Base-by-base conservation (phyloP, 2,329 filamentous ascomycete genomes). In the Teratosphaeria pseudoeucalypti region DNA sequence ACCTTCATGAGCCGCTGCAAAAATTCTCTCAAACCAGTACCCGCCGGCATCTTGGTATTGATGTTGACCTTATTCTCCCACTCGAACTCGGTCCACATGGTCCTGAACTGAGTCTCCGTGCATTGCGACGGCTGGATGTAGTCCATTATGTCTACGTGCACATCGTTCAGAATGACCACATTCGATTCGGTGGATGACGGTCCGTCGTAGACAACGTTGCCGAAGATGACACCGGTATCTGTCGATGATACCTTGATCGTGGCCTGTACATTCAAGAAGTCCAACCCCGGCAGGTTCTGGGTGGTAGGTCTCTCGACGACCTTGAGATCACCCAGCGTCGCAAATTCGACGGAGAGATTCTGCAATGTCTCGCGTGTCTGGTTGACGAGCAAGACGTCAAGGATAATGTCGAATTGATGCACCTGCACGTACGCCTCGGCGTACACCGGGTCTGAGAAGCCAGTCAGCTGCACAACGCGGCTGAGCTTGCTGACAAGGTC, bases 31-130 rank as follows among this genome's bases (percentile, higher is more conserved):
- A 99, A 81, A 32, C 85, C 88, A 79, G 92, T 95, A 66, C 90
- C 90, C n/a, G 66, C 62, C 23, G 67, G 67, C 69, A 74, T 69
- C 81, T 96, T 97, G 64, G 90, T 95, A 77, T 96, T 96, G 78
- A 99, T 97, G 78, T 99, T 99, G 75, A 99, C 92, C 83, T 99
- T 99, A 79, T 99, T 99, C 81, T 99, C 94, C 94, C 94, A 99
- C 74, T 99, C 94, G 67, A 99, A 99, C 73, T 99, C 94, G 43
- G 94, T 99, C 94, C 94, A 99, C 94, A 99, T 99, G n/a, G 90
- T 95, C 61, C 94, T 85, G 86, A 99, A 99, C 71, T 97, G 91
- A 11, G 92, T 96, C 80, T 99, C 94, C 4, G 90, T 94, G 81
- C 94, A 99, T 16, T 91, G 87, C 6, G 92, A 92, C 1, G 94